Evolutionary conservation across 176 grass and related monocot genomes (phyloP).

Genomic region (Pharus latifolius): DNA sequence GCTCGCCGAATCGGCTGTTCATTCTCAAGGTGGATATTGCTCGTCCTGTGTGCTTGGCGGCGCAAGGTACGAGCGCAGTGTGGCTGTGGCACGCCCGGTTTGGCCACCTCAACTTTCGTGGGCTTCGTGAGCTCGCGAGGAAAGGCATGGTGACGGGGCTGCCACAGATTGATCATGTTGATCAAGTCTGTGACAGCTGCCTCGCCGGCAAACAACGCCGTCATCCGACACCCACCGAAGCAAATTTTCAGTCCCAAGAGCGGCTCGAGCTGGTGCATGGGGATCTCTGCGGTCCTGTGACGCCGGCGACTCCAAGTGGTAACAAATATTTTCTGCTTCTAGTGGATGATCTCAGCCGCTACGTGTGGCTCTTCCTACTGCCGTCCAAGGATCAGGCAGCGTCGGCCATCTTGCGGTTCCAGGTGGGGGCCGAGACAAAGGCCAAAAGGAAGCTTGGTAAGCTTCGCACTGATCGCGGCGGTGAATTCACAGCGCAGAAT

Average conservation of each 20-base stretch:
- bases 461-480: not conserved
- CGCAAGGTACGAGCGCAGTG: accelerated
- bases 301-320: not conserved
- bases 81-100: not conserved
- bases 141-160: not conserved
- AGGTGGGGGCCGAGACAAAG: not conserved
- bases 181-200: too few relatives aligned
- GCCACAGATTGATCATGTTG: too few relatives aligned
- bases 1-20: accelerated
- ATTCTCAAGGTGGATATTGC: not conserved
- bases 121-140: not conserved
- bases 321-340: not conserved
- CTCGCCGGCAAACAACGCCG: too few relatives aligned
- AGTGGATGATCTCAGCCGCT: not conserved
- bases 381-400: not conserved
- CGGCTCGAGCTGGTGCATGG: not conserved
- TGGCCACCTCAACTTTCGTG: not conserved
- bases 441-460: not conserved
- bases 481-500: not conserved
- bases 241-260: not conserved
- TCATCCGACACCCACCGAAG: too few relatives aligned
- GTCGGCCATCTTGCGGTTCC: not conserved
- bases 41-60: not conserved
- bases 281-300: not conserved
- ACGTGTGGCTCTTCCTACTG: not conserved